Base-by-base conservation (phyloP, 805 yeast species). In the Grigorovia jiainica region DNA sequence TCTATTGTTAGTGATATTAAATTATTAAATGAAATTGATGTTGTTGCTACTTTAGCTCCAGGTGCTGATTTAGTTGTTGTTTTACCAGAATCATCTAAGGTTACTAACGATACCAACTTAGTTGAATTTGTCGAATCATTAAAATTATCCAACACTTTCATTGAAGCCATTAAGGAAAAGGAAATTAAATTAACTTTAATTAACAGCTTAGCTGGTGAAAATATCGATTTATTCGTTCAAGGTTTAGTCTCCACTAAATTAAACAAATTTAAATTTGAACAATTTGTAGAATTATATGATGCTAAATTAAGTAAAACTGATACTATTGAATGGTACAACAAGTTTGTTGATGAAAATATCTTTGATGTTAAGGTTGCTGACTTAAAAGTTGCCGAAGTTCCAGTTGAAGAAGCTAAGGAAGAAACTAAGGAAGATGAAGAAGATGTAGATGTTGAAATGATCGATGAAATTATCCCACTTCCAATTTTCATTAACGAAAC, bases 1-100 rank as follows among this genome's bases (percentile, higher is more conserved):
- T 73, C 78, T 6, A 56, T 85, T 39, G 76, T 87, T 47, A 84
- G 80, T 52, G 76, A 76, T 52, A 53, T 67, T n/a, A 56, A 68
- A 5, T 54, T 87, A 17, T 68, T 86, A 47, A 58, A 70, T 32
- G 60, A 65, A 36, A 73, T 78, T 53, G 83, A 87, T 54, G 76
- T 87, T 24, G 66, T 78, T 44, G 73, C 79, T 31, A 71, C 79
- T 18, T 72, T 79, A 36, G 72, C 70, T 46, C 64, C 70, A 7
- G 73, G 75, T 34, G 86, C 83, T 29, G 64, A 73, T 5, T 59
- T 86, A 40, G 56, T 80, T 42, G 63, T 57, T 50, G 63, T 46
- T 63, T 63, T 50, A 47, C 64, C 49, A 49, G 55, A 52, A 52
- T 53, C 64, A 47, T 43, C 54, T 24, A 39, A 45, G 15, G 61